These are phyloP conservation scores for Aureobasidium sp. DNA, from an alignment of 2,329 filamentous ascomycete species.

Conservation along the genomic window DNA sequence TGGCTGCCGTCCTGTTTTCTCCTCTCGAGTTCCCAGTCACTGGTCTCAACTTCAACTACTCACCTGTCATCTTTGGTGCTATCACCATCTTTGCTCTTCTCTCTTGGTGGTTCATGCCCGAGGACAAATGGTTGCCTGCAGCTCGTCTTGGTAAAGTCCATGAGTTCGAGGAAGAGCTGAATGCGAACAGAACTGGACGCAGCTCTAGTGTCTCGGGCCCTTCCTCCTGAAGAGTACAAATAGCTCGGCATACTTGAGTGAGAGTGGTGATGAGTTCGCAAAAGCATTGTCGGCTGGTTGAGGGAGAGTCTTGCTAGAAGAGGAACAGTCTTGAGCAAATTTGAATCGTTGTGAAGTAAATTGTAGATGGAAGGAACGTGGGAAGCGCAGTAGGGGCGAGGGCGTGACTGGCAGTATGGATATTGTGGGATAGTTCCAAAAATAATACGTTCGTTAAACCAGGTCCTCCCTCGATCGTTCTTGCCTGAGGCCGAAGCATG, in stretches of 20 bases:
- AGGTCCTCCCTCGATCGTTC: neutral
- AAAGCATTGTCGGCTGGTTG: neutral
- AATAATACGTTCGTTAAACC: neutral
- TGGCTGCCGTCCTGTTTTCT: conserved; percentile 34
- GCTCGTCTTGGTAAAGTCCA: conserved; percentile 28
- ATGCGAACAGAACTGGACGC: conserved; percentile 10
- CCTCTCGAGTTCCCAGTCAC: conserved; percentile 32
- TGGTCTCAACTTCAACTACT: conserved; percentile 30
- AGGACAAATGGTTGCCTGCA: conserved; percentile 31
- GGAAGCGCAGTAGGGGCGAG: neutral
- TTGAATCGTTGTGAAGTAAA: neutral
- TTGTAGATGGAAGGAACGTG: too few species aligned
- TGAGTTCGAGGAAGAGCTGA: conserved; percentile 23
- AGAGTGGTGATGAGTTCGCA: neutral
- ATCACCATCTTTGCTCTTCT: conserved; percentile 34
- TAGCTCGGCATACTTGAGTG: neutral
- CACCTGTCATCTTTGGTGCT: conserved; percentile 33
- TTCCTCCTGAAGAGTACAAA: neutral
- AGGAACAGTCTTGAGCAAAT: neutral
- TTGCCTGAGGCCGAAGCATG: neutral
- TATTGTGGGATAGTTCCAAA: neutral
- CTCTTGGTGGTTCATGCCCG: conserved; percentile 31
- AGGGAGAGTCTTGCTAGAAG: neutral
- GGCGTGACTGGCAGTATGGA: too few species aligned
- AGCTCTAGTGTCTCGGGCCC: conserved; percentile 12